Evolutionary conservation across 129 eudicot species (phyloP).

Genomic region (Arctium lappa): DNA sequence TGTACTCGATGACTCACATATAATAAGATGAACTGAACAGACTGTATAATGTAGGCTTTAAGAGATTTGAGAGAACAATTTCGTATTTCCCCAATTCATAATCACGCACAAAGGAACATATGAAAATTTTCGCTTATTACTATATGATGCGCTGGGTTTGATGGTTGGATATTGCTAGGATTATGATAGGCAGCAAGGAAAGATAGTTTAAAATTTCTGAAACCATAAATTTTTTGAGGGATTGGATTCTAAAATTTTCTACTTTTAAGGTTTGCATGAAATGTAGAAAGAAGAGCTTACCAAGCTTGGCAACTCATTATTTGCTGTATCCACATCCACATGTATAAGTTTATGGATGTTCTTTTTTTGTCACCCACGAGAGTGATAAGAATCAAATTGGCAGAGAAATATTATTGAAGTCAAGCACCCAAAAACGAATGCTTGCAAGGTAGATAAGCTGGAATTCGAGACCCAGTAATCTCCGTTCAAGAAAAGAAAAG

Average conservation of each 20-base stretch:
- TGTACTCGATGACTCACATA: not conserved
- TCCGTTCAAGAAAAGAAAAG: too few relatives aligned
- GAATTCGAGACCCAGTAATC: too few relatives aligned
- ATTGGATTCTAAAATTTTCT: not conserved
- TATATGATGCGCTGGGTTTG: slow-evolving; percentile 1
- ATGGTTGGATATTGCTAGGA: not conserved
- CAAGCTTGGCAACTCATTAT: not conserved
- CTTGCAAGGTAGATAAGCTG: too few relatives aligned
- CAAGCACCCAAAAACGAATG: too few relatives aligned
- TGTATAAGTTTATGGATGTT: not conserved
- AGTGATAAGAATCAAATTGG: too few relatives aligned
- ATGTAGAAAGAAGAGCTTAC: not conserved
- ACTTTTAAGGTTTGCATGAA: slow-evolving; percentile 1
- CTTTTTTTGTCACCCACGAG: not conserved
- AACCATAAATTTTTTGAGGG: not conserved
- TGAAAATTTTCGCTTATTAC: not conserved
- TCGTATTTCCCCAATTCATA: not conserved
- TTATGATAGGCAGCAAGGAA: not conserved
- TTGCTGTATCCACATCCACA: not conserved
- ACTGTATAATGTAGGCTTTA: not conserved
- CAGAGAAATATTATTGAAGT: too few relatives aligned
- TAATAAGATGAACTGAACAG: not conserved
- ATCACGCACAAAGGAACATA: not conserved
- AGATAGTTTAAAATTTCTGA: not conserved
- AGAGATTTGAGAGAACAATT: not conserved